Evolutionary conservation across 2,329 filamentous ascomycete species (phyloP), one percentile per base, ranked within the genome.

Genomic region (Claviceps capensis): DNA sequence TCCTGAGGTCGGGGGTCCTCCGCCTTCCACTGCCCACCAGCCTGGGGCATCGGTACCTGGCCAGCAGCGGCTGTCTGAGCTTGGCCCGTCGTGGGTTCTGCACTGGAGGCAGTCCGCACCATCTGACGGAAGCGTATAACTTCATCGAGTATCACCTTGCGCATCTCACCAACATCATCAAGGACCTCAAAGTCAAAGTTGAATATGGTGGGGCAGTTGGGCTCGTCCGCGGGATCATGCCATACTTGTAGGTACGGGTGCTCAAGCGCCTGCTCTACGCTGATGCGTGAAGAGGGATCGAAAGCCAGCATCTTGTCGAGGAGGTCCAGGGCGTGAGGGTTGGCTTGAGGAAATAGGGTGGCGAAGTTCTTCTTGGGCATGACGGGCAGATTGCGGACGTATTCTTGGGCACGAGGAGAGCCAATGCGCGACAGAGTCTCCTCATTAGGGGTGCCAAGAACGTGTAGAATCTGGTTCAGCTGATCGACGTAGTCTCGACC

Each of bases 111-210:
- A 23, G 73, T 79, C 49, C 77, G 73, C 13, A 81, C 78, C 36
- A 67, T 60, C 63, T 80, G 76, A 56, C 93, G 82, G 81, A 98
- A 98, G 58, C 82, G 78, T 64, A 82, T 77, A 48, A 98, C 93
- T 69, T 98, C 93, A n/a, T 91, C 85, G 54, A 96, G 75, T 58
- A 98, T 98, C 88, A 96, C 94, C 69, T 84, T 83, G 66, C 93
- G 87, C 90, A 98, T 97, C 60, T 96, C 87, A 22, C 76, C 78
- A 19, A 98, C 89, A 45, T 97, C 93, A 50, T 98, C 91, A 41
- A 96, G 82, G n/a, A 95, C 83, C 68, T 98, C 93, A 64, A 98
- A 98, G 67, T 91, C 86, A 73, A 98, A 98, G 75, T 98, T 90
- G 71, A 98, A 98, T 17, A 88, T 90, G 16, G 85, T 87, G 0